phyloP scores from a whole-genome alignment of 257 asterid species.

The Capsicum pubescens region DNA sequence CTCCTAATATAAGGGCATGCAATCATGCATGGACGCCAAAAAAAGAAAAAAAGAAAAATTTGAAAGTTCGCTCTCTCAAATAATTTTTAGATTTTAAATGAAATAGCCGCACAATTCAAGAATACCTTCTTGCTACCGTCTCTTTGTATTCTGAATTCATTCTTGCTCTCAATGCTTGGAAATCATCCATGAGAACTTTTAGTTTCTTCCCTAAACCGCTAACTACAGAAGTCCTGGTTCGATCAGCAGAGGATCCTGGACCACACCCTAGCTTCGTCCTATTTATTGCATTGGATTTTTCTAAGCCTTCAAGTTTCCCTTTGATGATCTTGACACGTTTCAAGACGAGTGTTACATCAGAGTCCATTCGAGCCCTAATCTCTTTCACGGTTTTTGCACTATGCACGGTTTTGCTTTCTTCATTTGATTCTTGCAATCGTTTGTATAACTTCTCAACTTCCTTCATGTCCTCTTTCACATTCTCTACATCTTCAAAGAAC shows the following conservation, averaged over 20 bases:
- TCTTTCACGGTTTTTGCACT: slow-evolving; percentile 48
- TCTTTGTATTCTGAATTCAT: slow-evolving; percentile 52
- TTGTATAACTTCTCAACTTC: slow-evolving; percentile 43
- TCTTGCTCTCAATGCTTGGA: slow-evolving; percentile 39
- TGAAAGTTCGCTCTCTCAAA: not conserved
- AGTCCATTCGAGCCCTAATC: slow-evolving; percentile 45
- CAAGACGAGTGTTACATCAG: slow-evolving; percentile 43
- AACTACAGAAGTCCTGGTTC: slow-evolving; percentile 52
- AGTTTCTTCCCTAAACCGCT: slow-evolving; percentile 50
- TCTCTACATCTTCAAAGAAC: slow-evolving; percentile 48
- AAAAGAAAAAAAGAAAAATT: too few relatives aligned
- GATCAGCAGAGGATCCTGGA: slow-evolving; percentile 51
- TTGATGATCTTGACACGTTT: slow-evolving; percentile 48
- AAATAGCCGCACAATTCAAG: not conserved
- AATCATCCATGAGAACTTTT: slow-evolving; percentile 48
- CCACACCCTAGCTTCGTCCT: slow-evolving; percentile 46
- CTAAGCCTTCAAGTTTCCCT: slow-evolving; percentile 50
- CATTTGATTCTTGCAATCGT: slow-evolving; percentile 44
- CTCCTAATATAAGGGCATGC: too few relatives aligned
- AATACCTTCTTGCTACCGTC: slow-evolving; percentile 44
- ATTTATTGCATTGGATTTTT: slow-evolving; percentile 43
- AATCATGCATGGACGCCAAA: too few relatives aligned
- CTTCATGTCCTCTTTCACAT: slow-evolving; percentile 47
- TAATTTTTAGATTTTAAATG: not conserved
- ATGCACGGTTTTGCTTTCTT: slow-evolving; percentile 49